Conservation (phyloP, 2,329 filamentous ascomycete species). For the Botrytis galanthina region DNA sequence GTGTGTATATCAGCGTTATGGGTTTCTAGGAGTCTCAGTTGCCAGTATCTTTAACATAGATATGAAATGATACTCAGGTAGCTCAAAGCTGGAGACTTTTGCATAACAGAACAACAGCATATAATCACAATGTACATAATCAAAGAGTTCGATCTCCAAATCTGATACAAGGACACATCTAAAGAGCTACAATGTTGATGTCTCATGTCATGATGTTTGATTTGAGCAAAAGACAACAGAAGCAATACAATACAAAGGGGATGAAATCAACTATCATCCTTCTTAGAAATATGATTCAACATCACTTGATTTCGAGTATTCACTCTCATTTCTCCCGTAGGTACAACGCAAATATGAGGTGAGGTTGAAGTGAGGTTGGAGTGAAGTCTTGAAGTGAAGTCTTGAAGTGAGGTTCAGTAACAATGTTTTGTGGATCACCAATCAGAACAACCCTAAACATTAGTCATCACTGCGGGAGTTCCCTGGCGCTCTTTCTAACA, state of each 20-base stretch:
- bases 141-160: neutral
- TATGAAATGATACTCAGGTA: neutral
- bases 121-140: neutral
- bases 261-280: neutral
- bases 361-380: neutral
- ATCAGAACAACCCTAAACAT: neutral
- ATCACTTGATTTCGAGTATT: neutral
- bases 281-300: neutral
- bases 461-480: slow-evolving; percentile 1
- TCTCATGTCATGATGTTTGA: neutral
- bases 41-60: neutral
- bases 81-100: neutral
- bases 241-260: neutral
- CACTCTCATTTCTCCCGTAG: neutral
- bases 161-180: neutral
- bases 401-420: neutral
- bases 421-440: neutral
- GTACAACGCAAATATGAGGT: neutral
- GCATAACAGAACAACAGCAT: neutral
- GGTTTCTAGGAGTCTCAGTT: neutral
- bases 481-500: neutral
- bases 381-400: slow-evolving; percentile 1
- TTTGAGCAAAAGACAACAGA: neutral
- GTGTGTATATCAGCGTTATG: neutral
- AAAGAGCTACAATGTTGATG: neutral